phyloP scores from a whole-genome alignment of 2,329 filamentous ascomycete genomes.

The Epichloe aotearoae region DNA sequence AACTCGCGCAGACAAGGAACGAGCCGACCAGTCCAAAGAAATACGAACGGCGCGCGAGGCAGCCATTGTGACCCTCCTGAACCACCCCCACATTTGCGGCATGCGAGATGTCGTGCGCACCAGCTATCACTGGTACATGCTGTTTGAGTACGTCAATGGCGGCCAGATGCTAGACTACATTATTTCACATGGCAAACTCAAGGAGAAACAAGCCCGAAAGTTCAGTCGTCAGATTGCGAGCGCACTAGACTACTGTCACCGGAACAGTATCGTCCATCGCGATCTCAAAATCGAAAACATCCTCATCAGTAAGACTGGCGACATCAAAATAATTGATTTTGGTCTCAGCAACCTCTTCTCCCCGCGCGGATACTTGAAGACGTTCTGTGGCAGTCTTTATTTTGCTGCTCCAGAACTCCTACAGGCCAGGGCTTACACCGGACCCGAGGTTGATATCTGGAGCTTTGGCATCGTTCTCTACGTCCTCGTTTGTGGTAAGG shows the following conservation, averaged over 20 bases:
- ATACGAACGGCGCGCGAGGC: slow-evolving; percentile 89
- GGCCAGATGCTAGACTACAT: slow-evolving; percentile 99
- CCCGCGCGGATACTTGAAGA: slow-evolving; percentile 74
- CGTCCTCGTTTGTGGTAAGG: slow-evolving; percentile 92
- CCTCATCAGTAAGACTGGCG: slow-evolving; percentile 94
- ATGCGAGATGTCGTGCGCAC: slow-evolving; percentile 92
- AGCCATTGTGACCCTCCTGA: slow-evolving; percentile 86
- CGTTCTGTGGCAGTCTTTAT: slow-evolving; percentile 94
- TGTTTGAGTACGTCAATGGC: slow-evolving; percentile 97
- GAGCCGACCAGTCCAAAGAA: slow-evolving; percentile 92
- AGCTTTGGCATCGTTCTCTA: slow-evolving; percentile 98
- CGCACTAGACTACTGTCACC: slow-evolving; percentile 91
- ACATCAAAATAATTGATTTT: slow-evolving; percentile 99
- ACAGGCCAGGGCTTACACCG: slow-evolving; percentile 87
- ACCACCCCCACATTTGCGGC: slow-evolving; percentile 91
- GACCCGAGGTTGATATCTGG: slow-evolving; percentile 95
- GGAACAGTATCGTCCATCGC: slow-evolving; percentile 94
- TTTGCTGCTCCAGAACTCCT: slow-evolving; percentile 93
- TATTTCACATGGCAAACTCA: slow-evolving; percentile 91
- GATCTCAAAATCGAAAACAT: slow-evolving; percentile 99
- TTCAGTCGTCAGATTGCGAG: slow-evolving; percentile 96
- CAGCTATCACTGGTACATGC: slow-evolving; percentile 99
- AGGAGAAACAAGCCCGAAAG: slow-evolving; percentile 96
- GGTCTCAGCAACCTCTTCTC: slow-evolving; percentile 93
- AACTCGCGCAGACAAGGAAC: slow-evolving; percentile 60